phyloP scores from a whole-genome alignment of 73 alveolate genomes.

The Tetrahymena malaccensis region DNA sequence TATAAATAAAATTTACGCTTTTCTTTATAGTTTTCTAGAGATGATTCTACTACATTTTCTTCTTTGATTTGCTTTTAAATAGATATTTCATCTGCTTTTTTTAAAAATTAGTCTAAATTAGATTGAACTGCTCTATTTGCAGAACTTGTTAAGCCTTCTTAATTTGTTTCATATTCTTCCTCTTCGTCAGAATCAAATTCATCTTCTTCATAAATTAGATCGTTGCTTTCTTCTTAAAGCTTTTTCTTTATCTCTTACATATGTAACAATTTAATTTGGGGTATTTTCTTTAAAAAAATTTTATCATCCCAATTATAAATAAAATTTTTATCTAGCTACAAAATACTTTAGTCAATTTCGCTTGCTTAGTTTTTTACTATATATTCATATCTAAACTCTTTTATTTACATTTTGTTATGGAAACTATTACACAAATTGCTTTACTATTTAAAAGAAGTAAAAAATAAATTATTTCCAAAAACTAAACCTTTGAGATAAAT shows the following conservation, averaged over 20 bases:
- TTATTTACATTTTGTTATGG: neutral
- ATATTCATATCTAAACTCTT: neutral
- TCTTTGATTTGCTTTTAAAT: neutral
- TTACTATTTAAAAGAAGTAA: neutral
- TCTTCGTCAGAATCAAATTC: neutral
- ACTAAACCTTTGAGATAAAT: neutral
- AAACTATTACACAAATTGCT: neutral
- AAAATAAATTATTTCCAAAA: neutral
- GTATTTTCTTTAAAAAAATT: neutral
- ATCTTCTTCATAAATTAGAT: neutral
- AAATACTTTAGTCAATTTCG: neutral
- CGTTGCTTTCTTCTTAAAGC: neutral
- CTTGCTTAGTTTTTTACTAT: neutral
- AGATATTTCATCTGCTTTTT: neutral
- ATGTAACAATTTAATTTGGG: neutral
- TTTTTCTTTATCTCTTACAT: neutral
- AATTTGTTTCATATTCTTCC: neutral
- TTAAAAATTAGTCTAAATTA: neutral
- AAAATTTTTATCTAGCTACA: neutral
- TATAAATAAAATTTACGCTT: neutral
- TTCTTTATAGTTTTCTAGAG: neutral
- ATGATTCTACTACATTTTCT: neutral
- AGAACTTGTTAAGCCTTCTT: neutral
- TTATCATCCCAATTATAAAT: neutral
- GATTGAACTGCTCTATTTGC: neutral